Base-by-base conservation (phyloP, 2,329 filamentous ascomycete species). In the Thielaviopsis populi region DNA sequence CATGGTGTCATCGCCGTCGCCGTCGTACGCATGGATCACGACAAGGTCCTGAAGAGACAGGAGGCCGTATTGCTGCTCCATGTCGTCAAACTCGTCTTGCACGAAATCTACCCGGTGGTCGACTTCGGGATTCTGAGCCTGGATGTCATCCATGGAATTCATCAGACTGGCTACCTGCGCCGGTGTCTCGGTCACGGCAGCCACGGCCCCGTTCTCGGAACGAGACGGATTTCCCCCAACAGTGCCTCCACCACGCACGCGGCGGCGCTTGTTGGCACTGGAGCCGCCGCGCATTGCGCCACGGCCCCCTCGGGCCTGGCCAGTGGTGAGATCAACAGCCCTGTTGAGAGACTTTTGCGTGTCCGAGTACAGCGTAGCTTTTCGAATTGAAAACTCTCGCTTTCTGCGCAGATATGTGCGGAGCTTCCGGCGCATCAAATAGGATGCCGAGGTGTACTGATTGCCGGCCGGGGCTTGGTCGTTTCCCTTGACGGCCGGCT, bases 1-100 rank as follows among this genome's bases (percentile, higher is more conserved):
- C n/a, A 97, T 81, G 72, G 95, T 89, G 72, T 97, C 94, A 72
- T 99, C 94, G 77, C 92, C 87, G 72, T 97, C 94, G 11, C 91
- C 91, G 66, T 96, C 91, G 72, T 96, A 99, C 0, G 94, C 88
- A 72, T 97, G 94, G 19, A 97, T 80, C 48, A 96, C 84, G 13
- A 97, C 80, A 22, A 97, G 78, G 68, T 96, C 89, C 69, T 89
- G 83, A 84, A 95, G 94, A 63, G 95, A 89, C 72, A 92, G 96
- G 40, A 97, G 80, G 72, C 94, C 83, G 72, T 91, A 97, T 75
- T 87, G 94, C 68, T 92, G 87, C 68, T 96, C 91, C 87, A 94
- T 92, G 71, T 95, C 83, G 59, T 95, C 88, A 7, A 96, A 78
- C 0, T 89, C 87, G 73, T 97, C 94, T 2, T 73, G 74, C 13